Conservation (phyloP, 768 basidiomycete genomes). For the Termitomyces eurrhizus region DNA sequence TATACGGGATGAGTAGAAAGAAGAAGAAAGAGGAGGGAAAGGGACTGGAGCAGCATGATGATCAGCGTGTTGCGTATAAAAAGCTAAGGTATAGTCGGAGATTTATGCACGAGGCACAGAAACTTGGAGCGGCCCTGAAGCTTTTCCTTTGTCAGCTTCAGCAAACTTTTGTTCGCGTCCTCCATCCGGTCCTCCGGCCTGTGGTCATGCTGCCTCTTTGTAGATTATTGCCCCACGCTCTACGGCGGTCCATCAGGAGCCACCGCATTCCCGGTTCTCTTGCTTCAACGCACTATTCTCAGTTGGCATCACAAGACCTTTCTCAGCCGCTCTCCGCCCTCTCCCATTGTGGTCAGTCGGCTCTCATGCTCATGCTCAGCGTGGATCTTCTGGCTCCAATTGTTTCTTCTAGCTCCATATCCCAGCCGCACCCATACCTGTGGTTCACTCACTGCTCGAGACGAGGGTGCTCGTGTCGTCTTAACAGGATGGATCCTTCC, state of each 20-base stretch:
- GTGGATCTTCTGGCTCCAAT: slow-evolving; percentile 17
- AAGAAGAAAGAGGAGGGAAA: slow-evolving; percentile 6
- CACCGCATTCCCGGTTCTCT: slow-evolving; percentile 9
- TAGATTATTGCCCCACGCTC: slow-evolving; percentile 6
- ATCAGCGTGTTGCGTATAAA: slow-evolving; percentile 20
- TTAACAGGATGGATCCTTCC: slow-evolving; percentile 82
- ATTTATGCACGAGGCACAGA: slow-evolving; percentile 19
- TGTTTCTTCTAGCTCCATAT: slow-evolving; percentile 46
- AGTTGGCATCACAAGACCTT: slow-evolving; percentile 20
- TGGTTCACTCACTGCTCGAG: slow-evolving; percentile 46
- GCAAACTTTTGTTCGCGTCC: slow-evolving; percentile 9
- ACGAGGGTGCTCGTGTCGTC: slow-evolving; percentile 58
- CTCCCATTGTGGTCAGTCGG: slow-evolving; percentile 34
- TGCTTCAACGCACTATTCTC: slow-evolving; percentile 18
- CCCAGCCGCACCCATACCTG: slow-evolving; percentile 61
- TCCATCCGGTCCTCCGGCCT: background rate
- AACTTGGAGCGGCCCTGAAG: slow-evolving; percentile 14
- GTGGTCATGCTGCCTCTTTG: slow-evolving; percentile 15
- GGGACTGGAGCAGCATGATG: slow-evolving; percentile 24
- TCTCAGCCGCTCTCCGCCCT: slow-evolving; percentile 10
- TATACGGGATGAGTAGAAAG: slow-evolving; percentile 11
- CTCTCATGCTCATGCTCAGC: slow-evolving; percentile 16
- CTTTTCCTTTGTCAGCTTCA: slow-evolving; percentile 6
- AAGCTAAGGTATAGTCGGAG: slow-evolving; percentile 14
- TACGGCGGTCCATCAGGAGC: slow-evolving; percentile 9